Evolutionary conservation across 768 basidiomycete genomes (phyloP).

Genomic region (Lentinula raphanica): DNA sequence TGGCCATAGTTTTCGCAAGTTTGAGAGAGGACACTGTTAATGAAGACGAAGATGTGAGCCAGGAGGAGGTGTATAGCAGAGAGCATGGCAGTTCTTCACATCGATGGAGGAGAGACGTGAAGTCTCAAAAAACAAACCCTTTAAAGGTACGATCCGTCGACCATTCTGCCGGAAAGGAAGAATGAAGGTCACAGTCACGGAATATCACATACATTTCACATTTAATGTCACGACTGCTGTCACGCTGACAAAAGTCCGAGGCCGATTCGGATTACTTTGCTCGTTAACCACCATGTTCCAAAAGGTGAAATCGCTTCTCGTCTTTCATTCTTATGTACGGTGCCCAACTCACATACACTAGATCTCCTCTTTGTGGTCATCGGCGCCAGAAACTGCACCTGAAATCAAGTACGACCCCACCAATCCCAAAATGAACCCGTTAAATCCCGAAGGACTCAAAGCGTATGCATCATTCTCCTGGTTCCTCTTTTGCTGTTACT

Average conservation of each 20-base stretch:
- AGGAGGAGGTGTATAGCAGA: slow-evolving; percentile 15
- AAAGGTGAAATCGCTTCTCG: neutral
- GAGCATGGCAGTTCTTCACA: neutral
- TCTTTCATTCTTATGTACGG: neutral
- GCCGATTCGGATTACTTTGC: neutral
- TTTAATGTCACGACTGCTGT: neutral
- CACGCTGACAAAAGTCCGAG: neutral
- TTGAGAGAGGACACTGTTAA: slow-evolving; percentile 24
- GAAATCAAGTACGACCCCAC: slow-evolving; percentile 58
- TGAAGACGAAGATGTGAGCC: neutral
- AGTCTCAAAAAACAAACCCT: neutral
- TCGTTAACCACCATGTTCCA: slow-evolving; percentile 5
- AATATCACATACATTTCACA: neutral
- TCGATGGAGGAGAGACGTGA: slow-evolving; percentile 2
- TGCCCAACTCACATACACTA: slow-evolving; percentile 14
- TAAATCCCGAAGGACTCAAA: slow-evolving; percentile 93
- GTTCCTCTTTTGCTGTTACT: neutral
- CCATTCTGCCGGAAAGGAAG: neutral
- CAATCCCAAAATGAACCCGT: slow-evolving; percentile 75
- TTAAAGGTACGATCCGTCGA: neutral
- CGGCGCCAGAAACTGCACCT: slow-evolving; percentile 21
- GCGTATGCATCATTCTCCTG: slow-evolving; percentile 52
- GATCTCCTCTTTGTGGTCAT: slow-evolving; percentile 57
- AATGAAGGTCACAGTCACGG: neutral
- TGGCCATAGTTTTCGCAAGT: slow-evolving; percentile 70